Evolutionary conservation across 2,329 filamentous ascomycete species (phyloP).

Genomic region (Madurella mycetomatis): DNA sequence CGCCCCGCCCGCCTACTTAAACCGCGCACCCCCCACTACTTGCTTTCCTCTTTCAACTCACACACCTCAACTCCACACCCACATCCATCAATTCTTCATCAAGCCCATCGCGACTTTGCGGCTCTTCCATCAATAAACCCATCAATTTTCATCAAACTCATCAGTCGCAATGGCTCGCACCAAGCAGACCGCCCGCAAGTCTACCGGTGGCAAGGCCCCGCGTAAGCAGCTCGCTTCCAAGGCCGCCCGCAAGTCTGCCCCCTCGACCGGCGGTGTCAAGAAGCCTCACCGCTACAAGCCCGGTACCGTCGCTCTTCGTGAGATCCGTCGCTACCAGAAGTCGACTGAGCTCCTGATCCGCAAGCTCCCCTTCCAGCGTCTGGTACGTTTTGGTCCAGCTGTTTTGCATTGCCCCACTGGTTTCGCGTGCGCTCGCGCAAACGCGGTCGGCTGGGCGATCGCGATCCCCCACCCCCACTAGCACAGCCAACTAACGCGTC

Average conservation of each 20-base stretch:
- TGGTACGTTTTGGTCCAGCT: slow-evolving; percentile 50
- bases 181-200: slow-evolving; percentile 69
- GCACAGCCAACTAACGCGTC: slow-evolving; percentile 22
- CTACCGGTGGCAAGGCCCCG: slow-evolving; percentile 72
- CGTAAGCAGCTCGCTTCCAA: slow-evolving; percentile 99
- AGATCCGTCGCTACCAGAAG: slow-evolving; percentile 98
- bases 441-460: not conserved
- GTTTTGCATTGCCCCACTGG: not conserved
- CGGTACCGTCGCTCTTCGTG: slow-evolving; percentile 93
- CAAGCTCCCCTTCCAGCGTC: slow-evolving; percentile 96
- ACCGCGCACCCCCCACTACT: slow-evolving; percentile 41
- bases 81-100: slow-evolving; percentile 30
- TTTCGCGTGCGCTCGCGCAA: not conserved
- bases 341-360: slow-evolving; percentile 92
- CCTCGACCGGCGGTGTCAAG: slow-evolving; percentile 95
- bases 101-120: slow-evolving; percentile 26
- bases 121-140: slow-evolving; percentile 26
- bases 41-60: slow-evolving; percentile 36
- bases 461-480: slow-evolving; percentile 9
- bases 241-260: slow-evolving; percentile 96
- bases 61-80: slow-evolving; percentile 32
- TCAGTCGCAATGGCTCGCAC: slow-evolving; percentile 56
- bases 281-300: slow-evolving; percentile 90
- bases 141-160: slow-evolving; percentile 28
- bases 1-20: slow-evolving; percentile 34